phyloP scores from a whole-genome alignment of 2,329 filamentous ascomycete genomes.

The Zalaria sp. region DNA sequence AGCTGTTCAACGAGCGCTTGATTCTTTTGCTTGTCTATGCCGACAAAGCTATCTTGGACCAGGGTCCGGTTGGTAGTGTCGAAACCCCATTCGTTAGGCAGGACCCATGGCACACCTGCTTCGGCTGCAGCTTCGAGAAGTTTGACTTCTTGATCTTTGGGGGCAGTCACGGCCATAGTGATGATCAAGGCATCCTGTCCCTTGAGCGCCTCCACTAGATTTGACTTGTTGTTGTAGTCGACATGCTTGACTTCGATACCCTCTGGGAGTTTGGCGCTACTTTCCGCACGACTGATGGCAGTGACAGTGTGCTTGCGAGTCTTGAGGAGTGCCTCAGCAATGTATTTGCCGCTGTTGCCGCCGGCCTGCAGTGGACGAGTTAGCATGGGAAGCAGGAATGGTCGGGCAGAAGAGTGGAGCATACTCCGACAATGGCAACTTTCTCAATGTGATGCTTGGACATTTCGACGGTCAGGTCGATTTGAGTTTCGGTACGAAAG shows the following conservation, averaged over 20 bases:
- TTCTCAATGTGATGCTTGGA: conserved; percentile 16
- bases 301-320: conserved; percentile 21
- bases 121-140: conserved; percentile 15
- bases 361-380: conserved; percentile 10
- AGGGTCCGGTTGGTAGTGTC: conserved; percentile 11
- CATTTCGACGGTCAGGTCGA: no score
- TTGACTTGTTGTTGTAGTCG: conserved; percentile 12
- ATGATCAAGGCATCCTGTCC: conserved; percentile 21
- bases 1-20: conserved; percentile 11
- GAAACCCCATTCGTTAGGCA: conserved; percentile 14
- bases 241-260: conserved; percentile 11
- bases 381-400: not conserved
- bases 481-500: no score
- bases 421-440: conserved; percentile 25
- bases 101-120: conserved; percentile 17
- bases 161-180: conserved; percentile 14
- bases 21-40: conserved; percentile 6
- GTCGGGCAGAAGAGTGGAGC: conserved; percentile 1
- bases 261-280: conserved; percentile 21
- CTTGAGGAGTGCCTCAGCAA: conserved; percentile 16
- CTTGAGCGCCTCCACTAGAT: conserved; percentile 13
- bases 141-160: conserved; percentile 10
- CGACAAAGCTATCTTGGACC: conserved; percentile 8
- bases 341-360: conserved; percentile 18
- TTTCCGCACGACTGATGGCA: conserved; percentile 24